Conservation (phyloP, 2,329 filamentous ascomycete species). For the Akanthomyces dipterigenus region DNA sequence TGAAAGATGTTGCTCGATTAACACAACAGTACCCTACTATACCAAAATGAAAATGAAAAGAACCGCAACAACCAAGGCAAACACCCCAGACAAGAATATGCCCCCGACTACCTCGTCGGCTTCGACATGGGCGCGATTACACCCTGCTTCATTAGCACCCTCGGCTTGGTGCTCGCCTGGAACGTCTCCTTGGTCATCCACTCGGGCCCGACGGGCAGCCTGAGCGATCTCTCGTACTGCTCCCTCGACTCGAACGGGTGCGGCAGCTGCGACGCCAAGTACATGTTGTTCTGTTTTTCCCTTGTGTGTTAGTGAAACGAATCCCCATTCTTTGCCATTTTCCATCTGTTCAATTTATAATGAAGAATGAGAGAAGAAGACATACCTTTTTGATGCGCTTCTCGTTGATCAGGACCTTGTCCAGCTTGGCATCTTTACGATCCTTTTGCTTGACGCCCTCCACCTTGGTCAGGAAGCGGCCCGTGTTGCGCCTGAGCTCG, state of each 20-base stretch:
- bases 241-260: conserved; percentile 81
- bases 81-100: background rate
- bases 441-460: conserved; percentile 70
- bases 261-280: conserved; percentile 75
- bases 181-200: conserved; percentile 96
- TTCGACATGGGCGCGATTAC: conserved; percentile 82
- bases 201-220: conserved; percentile 84
- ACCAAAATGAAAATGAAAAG: background rate
- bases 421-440: conserved; percentile 74
- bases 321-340: too few species aligned
- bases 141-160: conserved; percentile 84
- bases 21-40: background rate
- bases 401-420: conserved; percentile 87
- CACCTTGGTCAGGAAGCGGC: conserved; percentile 56
- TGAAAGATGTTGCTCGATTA: too few species aligned
- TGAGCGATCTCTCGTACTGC: conserved; percentile 84
- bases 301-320: conserved; percentile 13
- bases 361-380: background rate
- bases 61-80: background rate
- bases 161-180: conserved; percentile 82
- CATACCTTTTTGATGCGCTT: conserved; percentile 77
- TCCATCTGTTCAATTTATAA: too few species aligned
- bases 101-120: conserved; percentile 42
- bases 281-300: conserved; percentile 66
- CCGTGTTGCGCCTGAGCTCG: conserved; percentile 57